Evolutionary conservation across 2,329 filamentous ascomycete species (phyloP).

Genomic region (Botrytis tulipae): DNA sequence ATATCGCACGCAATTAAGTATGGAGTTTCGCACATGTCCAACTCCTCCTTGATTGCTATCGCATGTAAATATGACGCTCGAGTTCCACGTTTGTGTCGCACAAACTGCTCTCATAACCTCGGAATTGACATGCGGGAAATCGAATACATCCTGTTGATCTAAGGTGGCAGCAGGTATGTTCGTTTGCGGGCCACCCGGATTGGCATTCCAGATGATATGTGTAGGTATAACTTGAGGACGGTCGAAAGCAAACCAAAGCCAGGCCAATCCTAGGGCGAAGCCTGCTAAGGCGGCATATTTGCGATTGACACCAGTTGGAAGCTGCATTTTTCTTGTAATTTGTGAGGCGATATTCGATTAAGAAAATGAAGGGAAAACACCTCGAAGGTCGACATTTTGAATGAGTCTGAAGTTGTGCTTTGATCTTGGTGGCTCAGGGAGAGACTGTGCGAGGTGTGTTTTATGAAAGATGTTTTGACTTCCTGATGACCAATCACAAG

Average conservation of each 20-base stretch:
- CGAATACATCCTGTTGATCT: conserved; percentile 35
- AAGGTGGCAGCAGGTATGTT: not conserved
- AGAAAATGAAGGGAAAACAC: not conserved
- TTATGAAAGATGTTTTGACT: conserved; percentile 14
- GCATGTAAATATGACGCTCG: conserved; percentile 42
- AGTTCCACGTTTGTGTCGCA: conserved; percentile 38
- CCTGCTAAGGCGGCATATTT: conserved; percentile 28
- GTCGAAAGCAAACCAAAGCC: conserved; percentile 31
- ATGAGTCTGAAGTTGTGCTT: conserved; percentile 17
- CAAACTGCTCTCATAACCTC: conserved; percentile 40
- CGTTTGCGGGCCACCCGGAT: conserved; percentile 3
- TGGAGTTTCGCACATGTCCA: conserved; percentile 44
- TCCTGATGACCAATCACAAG: conserved; percentile 12
- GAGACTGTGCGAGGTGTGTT: conserved; percentile 21
- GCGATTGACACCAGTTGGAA: conserved; percentile 24
- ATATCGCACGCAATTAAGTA: conserved; percentile 44
- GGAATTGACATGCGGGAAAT: conserved; percentile 42
- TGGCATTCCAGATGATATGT: conserved; percentile 21
- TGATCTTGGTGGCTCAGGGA: conserved; percentile 15
- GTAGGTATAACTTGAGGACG: conserved; percentile 23
- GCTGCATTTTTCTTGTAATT: conserved; percentile 5
- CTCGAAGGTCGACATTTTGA: conserved; percentile 10
- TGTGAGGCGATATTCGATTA: not conserved
- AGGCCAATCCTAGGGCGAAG: conserved; percentile 24
- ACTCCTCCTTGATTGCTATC: conserved; percentile 43